Evolutionary conservation across 2,329 filamentous ascomycete species (phyloP).

Genomic region (Domatiomyces globalis): DNA sequence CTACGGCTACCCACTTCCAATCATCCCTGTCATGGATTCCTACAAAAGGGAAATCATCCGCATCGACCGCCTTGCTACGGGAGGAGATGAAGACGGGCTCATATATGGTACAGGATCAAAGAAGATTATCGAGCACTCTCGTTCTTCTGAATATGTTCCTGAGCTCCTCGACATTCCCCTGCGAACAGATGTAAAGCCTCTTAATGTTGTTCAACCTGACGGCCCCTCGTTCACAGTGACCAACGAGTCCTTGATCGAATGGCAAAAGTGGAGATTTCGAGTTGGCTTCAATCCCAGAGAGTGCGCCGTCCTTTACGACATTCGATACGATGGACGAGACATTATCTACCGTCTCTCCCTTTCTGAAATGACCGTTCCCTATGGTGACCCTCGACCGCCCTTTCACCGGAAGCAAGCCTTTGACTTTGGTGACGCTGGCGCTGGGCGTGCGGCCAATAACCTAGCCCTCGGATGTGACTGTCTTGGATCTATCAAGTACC

Average conservation of each 20-base stretch:
- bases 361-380: slow-evolving; percentile 57
- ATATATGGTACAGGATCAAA: slow-evolving; percentile 27
- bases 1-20: slow-evolving; percentile 46
- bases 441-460: slow-evolving; percentile 54
- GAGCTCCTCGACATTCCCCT: slow-evolving; percentile 35
- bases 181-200: slow-evolving; percentile 48
- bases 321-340: slow-evolving; percentile 53
- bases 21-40: slow-evolving; percentile 46
- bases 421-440: slow-evolving; percentile 55
- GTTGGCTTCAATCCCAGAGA: slow-evolving; percentile 54
- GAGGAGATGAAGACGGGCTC: slow-evolving; percentile 36
- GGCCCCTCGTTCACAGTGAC: slow-evolving; percentile 51
- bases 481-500: slow-evolving; percentile 52
- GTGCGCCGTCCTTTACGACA: slow-evolving; percentile 55
- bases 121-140: slow-evolving; percentile 39
- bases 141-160: slow-evolving; percentile 37
- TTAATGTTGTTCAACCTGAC: slow-evolving; percentile 57
- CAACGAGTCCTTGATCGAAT: slow-evolving; percentile 35
- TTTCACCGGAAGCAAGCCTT: slow-evolving; percentile 59
- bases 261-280: slow-evolving; percentile 57
- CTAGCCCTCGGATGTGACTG: slow-evolving; percentile 54
- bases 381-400: slow-evolving; percentile 50
- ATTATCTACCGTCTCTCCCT: slow-evolving; percentile 53
- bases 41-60: slow-evolving; percentile 40
- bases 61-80: slow-evolving; percentile 43